These are phyloP conservation scores for Pelargonium fulgidum DNA, from an alignment of 441 rosid species.

Conservation along the genomic window DNA sequence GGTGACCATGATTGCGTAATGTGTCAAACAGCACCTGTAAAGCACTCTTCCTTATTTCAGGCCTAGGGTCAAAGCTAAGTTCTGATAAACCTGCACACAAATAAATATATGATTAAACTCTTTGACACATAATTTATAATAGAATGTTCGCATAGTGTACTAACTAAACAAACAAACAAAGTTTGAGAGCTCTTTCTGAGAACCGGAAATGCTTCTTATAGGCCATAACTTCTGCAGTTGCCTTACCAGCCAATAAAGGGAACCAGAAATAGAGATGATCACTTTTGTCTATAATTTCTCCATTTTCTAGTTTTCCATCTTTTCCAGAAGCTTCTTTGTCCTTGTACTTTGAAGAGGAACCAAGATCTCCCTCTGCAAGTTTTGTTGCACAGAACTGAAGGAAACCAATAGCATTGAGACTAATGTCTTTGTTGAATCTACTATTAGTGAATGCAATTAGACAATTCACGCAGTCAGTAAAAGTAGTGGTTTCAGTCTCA, in stretches of 20 bases:
- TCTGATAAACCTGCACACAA: constrained; percentile 81
- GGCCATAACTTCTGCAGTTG: constrained; percentile 22
- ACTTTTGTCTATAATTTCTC: constrained; percentile 60
- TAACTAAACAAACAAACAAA: constrained; percentile 3
- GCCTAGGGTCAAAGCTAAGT: constrained; percentile 98
- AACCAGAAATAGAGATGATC: constrained; percentile 94
- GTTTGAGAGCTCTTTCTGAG: constrained; percentile 13
- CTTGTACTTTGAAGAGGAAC: constrained; percentile 56
- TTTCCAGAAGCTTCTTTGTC: constrained; percentile 61
- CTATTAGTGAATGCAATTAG: constrained; percentile 95
- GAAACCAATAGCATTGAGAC: constrained; percentile 91
- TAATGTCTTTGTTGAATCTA: constrained; percentile 86
- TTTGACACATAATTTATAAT: constrained; percentile 15
- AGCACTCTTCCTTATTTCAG: constrained; percentile 98
- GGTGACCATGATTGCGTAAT: constrained; percentile 94
- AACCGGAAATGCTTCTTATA: constrained; percentile 11
- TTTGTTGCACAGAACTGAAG: constrained; percentile 95
- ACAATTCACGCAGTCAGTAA: constrained; percentile 99
- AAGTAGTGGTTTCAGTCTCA: constrained; percentile 98
- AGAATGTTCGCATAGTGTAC: constrained; percentile 11
- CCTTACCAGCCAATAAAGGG: constrained; percentile 90
- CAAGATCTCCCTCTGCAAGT: constrained; percentile 94
- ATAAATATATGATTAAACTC: constrained; percentile 18
- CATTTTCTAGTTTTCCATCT: constrained; percentile 57
- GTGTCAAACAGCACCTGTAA: constrained; percentile 88